A percentile compares a stretch with the other conserved stretches of the same genome.
These are phyloP conservation scores for Ophiostoma australiae DNA, from an alignment of 2,329 filamentous ascomycete genomes.

Conservation along the genomic window DNA sequence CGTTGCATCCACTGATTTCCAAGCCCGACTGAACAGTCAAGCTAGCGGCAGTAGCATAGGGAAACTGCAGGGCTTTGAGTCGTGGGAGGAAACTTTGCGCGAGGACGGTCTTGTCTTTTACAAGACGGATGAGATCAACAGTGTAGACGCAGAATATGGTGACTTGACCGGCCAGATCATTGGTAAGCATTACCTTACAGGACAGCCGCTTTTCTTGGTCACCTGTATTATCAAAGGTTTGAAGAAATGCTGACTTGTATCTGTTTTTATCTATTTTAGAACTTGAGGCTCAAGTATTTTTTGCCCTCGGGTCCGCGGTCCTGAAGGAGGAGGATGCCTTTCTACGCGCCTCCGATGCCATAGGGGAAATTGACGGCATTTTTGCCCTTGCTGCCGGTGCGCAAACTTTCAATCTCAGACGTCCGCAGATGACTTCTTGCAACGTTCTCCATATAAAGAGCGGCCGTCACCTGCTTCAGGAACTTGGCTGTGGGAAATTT, in stretches of 20 bases:
- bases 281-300: constrained; percentile 77
- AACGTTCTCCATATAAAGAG: constrained; percentile 69
- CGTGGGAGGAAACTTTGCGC: constrained; percentile 73
- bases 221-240: background rate
- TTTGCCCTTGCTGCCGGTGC: constrained; percentile 76
- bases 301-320: constrained; percentile 66
- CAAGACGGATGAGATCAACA: constrained; percentile 75
- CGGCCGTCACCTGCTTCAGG: constrained; percentile 85
- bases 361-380: constrained; percentile 82
- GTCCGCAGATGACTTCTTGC: constrained; percentile 62
- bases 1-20: constrained; percentile 59
- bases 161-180: constrained; percentile 82
- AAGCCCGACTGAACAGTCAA: constrained; percentile 32
- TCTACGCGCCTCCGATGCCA: constrained; percentile 65
- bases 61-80: constrained; percentile 48
- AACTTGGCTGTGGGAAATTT: constrained; percentile 73
- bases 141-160: constrained; percentile 75
- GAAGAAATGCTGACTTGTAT: constrained; percentile 48
- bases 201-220: background rate
- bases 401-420: constrained; percentile 63
- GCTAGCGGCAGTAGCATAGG: constrained; percentile 53
- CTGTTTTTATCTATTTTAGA: background rate
- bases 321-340: constrained; percentile 65
- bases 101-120: constrained; percentile 72
- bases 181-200: constrained; percentile 45